phyloP scores from a whole-genome alignment of 2,329 filamentous ascomycete species.

The Furcasterigmium furcatum region DNA sequence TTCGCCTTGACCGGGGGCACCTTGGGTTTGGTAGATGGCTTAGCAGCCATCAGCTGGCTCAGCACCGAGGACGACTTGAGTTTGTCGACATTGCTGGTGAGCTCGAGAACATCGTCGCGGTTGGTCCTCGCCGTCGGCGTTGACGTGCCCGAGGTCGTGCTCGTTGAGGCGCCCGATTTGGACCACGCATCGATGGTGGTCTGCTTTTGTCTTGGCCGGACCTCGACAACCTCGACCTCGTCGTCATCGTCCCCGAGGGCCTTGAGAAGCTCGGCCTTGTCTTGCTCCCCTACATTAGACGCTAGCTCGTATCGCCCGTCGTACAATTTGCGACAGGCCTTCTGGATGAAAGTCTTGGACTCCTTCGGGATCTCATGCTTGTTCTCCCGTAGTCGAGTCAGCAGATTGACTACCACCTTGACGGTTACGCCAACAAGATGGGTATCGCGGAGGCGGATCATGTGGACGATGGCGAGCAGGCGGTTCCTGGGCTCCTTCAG shows the following conservation, averaged over 20 bases:
- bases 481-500: slow-evolving; percentile 60
- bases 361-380: slow-evolving; percentile 65
- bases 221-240: slow-evolving; percentile 43
- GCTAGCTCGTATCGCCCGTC: slow-evolving; percentile 56
- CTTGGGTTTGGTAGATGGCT: slow-evolving; percentile 8
- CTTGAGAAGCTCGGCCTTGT: slow-evolving; percentile 78
- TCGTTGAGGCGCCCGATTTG: slow-evolving; percentile 36
- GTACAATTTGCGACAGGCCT: slow-evolving; percentile 61
- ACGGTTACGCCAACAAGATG: slow-evolving; percentile 83
- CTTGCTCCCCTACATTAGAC: slow-evolving; percentile 77
- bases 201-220: slow-evolving; percentile 46
- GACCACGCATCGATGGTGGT: slow-evolving; percentile 61
- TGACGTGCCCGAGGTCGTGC: slow-evolving; percentile 18
- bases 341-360: slow-evolving; percentile 59
- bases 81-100: slow-evolving; percentile 45
- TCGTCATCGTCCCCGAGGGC: slow-evolving; percentile 57
- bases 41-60: slow-evolving; percentile 39
- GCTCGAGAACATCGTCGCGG: slow-evolving; percentile 42
- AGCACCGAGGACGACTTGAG: slow-evolving; percentile 34
- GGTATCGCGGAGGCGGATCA: slow-evolving; percentile 85
- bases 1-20: slow-evolving; percentile 3
- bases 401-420: slow-evolving; percentile 77
- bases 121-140: slow-evolving; percentile 25
- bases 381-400: slow-evolving; percentile 76
- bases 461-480: slow-evolving; percentile 73